Evolutionary conservation across 1,139 yeast species (phyloP), one percentile per base, ranked within the genome.

Genomic region (Diutina neorugosa): DNA sequence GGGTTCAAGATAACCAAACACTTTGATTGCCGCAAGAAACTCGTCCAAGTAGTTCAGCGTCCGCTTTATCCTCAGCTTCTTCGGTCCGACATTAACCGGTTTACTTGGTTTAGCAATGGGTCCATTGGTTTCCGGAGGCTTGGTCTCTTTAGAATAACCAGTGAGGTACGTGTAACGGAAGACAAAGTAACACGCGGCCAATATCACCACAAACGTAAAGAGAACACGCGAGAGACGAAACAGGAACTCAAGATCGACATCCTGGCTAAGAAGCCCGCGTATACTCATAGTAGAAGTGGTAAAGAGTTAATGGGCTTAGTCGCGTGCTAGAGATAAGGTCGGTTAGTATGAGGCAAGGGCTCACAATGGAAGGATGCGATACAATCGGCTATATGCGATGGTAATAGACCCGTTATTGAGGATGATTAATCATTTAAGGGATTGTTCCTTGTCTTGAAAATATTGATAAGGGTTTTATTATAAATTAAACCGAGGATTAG

Each of bases 1-100:
- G 55, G 85, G 77, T 60, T 93, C 98, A 54, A 93, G 71, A 65
- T 91, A 91, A 1, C 98, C 98, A 69, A 93, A 93, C 19, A 93
- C 88, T 67, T 89, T 90, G 58, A 93, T 88, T 0, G 97, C 98
- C 54, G 87, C 78, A 52, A 93, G 69, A 61, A 93, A 93, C 63
- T 91, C 96, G 64, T 93, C 97, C 55, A 93, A 70, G 63, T 90
- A 91, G 57, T 73, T 73, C 23, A 14, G 25, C 16, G 19, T 55
- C 59, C 25, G 65, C 56, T 44, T 62, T 62, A 37, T 58, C 59
- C 66, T 59, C 57, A 61, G 66, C 57, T 66, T 65, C 57, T 55
- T 11, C 55, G 60, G n/a, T 55, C 59, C 44, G 37, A 12, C 44
- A 41, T 34, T 56, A 55, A 12, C 51, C 25, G n/a, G 53, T 40